Evolutionary conservation across 2,329 filamentous ascomycete genomes (phyloP), one percentile per base, ranked within the genome.

Genomic region (Cercospora zeina): DNA sequence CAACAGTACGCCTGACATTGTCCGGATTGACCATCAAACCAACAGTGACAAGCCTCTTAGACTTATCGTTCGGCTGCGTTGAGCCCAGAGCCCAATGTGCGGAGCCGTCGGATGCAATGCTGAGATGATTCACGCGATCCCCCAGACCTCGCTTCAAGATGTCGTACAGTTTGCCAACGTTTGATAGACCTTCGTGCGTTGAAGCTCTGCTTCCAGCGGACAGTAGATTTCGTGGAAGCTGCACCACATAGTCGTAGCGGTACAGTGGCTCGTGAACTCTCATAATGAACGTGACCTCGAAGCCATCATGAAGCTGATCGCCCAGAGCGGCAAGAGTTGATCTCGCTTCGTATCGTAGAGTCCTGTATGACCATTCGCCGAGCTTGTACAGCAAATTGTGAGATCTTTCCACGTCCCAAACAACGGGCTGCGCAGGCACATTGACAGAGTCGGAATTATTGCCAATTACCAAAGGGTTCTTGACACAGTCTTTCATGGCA

Each of bases 371-470:
- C 88, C 89, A 96, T 13, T 85, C 77, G 0, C 87, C 89, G 89
- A 97, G 96, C 76, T 96, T 97, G 79, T 88, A 97, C 5, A 96
- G 79, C 19, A 97, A 72, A 69, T 99, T 99, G 59, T 96, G 79
- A 31, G 87, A 85, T 65, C 89, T 84, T 24, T 81, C 80, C 0
- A 86, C 85, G 73, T 97, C 93, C 72, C 90, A 96, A 54, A 97
- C 79, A 31, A 93, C 82, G 0, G 95, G 93, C 0, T 74, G 75
- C 11, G 76, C 81, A 78, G 65, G 77, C 67, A 77, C 70, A 8
- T 74, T 64, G 75, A 63, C 63, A 56, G 74, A 51, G 58, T 72
- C 68, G 42, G 27, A 71, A 67, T 62, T 79, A 13, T 82, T 70
- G 72, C 76, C 71, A 68, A 81, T 68, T 62, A 86, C 70, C 65